Evolutionary conservation across 371 early-diverging fungal species (phyloP), one percentile per base, ranked within the genome.

Genomic region (Blastocladiella emersonii): DNA sequence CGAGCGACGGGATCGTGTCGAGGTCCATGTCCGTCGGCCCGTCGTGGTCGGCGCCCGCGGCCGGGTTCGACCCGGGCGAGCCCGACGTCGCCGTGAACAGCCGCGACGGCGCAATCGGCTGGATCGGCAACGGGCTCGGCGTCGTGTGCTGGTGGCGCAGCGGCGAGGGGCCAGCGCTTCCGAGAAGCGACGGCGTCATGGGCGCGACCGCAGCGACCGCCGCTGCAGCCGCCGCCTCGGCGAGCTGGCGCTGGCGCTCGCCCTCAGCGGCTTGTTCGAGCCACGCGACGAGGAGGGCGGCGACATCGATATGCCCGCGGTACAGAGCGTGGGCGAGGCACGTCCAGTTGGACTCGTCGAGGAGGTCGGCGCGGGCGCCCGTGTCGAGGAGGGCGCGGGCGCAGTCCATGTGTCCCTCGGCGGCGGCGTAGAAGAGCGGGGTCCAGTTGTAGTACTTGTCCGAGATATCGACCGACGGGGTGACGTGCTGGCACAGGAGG

Each of bases 401-500:
- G 71, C 91, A 90, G 30, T 86, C 86, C 1, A 77, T 73, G 68
- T 93, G 86, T 2, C 98, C 98, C 65, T 95, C 94, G 60, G 85
- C 83, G 27, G 92, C 92, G 7, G 94, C 90, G 78, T 91, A 95
- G 65, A 97, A 97, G 5, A 95, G 70, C 0, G 96, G 93, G 5
- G 94, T 89, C 98, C 98, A 97, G 12, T 91, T 86, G 70, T 91
- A 86, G 73, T 92, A 90, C 70, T 85, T 85, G 72, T 97, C 98
- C 3, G 76, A 73, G 15, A 78, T 78, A 49, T 95, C 86, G n/a
- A 91, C 77, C 23, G 88, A 83, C 4, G 81, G 81, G 8, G 39
- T 39, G 39, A 83, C 83, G 49, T 88, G 80, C n/a, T 73, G 77
- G 32, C 92, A 82, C 41, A 98, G 71, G 37, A 91, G 75, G 30